These are phyloP conservation scores for Syzygium malaccense DNA, from an alignment of 441 rosid genomes.

Conservation along the genomic window DNA sequence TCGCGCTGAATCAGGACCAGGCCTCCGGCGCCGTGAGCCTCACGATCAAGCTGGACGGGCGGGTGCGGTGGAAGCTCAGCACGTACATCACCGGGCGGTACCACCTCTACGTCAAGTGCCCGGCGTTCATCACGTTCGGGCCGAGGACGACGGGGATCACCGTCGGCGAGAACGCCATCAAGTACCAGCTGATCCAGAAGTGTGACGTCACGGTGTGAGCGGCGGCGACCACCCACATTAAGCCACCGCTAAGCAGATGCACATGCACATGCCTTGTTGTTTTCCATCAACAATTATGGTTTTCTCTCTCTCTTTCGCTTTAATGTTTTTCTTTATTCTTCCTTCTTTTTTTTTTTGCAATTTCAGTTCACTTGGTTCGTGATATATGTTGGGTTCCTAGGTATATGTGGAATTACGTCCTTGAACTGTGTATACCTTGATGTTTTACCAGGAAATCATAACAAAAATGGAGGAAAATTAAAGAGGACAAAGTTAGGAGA, in stretches of 20 bases:
- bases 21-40: constrained; percentile 27
- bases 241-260: background rate
- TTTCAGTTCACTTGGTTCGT: background rate
- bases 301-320: background rate
- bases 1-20: constrained; percentile 35
- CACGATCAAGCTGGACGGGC: constrained; percentile 58
- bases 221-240: background rate
- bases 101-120: constrained; percentile 9
- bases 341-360: background rate
- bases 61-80: constrained; percentile 40
- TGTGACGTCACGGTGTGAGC: background rate
- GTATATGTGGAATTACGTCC: background rate
- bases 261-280: background rate
- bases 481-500: background rate
- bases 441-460: background rate
- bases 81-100: background rate
- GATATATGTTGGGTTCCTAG: background rate
- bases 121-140: background rate
- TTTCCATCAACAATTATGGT: background rate
- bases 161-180: background rate
- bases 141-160: background rate
- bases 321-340: background rate
- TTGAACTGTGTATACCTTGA: background rate
- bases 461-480: background rate
- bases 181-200: background rate